phyloP scores from a whole-genome alignment of 495 filamentous ascomycete genomes.

The Penicillium coffeae region DNA sequence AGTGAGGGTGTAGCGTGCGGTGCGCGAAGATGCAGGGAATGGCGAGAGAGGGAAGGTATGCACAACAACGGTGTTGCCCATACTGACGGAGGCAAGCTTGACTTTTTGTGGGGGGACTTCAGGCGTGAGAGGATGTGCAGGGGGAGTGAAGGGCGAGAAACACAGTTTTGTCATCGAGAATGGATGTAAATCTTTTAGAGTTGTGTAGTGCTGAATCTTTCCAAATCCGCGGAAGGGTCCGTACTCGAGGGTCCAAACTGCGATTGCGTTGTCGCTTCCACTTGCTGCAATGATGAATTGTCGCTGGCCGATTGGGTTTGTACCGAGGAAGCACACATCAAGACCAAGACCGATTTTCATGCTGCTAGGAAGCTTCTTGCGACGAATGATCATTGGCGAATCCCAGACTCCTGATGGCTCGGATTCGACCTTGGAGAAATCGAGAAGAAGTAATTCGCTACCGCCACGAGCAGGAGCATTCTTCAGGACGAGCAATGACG shows the following conservation, averaged over 20 bases:
- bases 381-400: constrained; percentile 34
- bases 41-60: constrained; percentile 75
- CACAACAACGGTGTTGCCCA: constrained; percentile 80
- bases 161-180: constrained; percentile 79
- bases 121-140: constrained; percentile 43
- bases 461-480: constrained; percentile 55
- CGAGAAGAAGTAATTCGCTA: constrained; percentile 67
- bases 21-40: constrained; percentile 42
- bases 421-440: constrained; percentile 26
- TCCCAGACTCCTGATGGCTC: constrained; percentile 15
- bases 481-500: constrained; percentile 45
- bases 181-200: constrained; percentile 70
- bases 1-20: constrained; percentile 65
- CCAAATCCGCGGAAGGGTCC: constrained; percentile 48
- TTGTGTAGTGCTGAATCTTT: constrained; percentile 58
- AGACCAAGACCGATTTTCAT: constrained; percentile 68
- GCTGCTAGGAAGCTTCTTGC: constrained; percentile 51
- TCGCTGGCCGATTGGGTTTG: constrained; percentile 51
- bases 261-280: constrained; percentile 77
- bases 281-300: constrained; percentile 80
- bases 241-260: constrained; percentile 68
- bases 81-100: constrained; percentile 79
- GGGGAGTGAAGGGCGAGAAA: constrained; percentile 69
- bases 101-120: constrained; percentile 55
- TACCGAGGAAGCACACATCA: constrained; percentile 64